These are phyloP conservation scores for Colletotrichum horii DNA, from an alignment of 2,329 filamentous ascomycete genomes.

Conservation along the genomic window DNA sequence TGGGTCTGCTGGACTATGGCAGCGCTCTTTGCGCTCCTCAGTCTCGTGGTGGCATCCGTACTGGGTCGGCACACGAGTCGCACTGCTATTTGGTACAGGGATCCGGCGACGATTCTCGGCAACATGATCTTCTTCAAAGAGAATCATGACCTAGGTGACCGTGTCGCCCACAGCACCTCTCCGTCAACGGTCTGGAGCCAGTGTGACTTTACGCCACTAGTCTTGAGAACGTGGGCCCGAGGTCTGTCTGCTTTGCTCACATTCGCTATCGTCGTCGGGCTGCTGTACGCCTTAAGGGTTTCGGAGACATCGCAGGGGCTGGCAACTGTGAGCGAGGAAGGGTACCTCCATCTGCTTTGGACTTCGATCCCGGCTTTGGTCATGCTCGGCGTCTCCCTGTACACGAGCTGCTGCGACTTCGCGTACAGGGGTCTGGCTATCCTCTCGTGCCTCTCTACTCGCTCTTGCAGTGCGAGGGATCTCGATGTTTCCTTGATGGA, in stretches of 20 bases:
- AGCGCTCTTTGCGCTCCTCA: neutral
- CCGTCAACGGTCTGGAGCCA: neutral
- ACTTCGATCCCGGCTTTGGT: neutral
- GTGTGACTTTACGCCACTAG: neutral
- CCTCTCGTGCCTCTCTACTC: neutral
- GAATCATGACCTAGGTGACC: neutral
- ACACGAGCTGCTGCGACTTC: neutral
- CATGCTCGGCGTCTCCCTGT: neutral
- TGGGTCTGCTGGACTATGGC: neutral
- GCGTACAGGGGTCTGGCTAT: neutral
- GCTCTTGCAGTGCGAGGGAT: neutral
- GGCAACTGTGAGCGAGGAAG: neutral
- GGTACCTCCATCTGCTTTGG: neutral
- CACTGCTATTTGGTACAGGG: neutral
- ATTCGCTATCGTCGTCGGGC: neutral
- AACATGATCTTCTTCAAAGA: neutral
- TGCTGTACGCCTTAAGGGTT: neutral
- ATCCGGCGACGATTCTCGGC: neutral
- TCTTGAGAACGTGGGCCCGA: neutral
- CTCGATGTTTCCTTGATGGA: neutral
- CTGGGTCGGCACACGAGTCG: neutral
- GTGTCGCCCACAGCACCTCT: rapidly evolving
- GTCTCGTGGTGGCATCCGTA: neutral
- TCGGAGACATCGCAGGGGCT: neutral
- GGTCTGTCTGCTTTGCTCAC: neutral